Evolutionary conservation across 2,329 filamentous ascomycete species (phyloP), one percentile per base, ranked within the genome.

Genomic region (Monosporascus ibericus): DNA sequence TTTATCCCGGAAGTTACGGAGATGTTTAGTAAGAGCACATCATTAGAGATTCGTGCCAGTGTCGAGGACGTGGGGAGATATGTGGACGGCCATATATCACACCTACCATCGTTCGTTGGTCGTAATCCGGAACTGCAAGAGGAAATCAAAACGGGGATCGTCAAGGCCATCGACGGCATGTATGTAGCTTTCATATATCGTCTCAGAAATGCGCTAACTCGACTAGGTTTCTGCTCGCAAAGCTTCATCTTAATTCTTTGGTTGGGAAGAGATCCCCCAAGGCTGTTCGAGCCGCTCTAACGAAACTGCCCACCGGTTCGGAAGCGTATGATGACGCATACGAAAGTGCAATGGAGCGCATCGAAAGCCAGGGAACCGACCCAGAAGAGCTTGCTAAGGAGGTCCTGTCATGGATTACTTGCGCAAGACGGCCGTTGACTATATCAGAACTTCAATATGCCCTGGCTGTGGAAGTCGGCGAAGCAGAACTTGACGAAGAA

Each of bases 381-480:
- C 55, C 66, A 9, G 38, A 44, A n/a, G 51, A 66, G 0, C 61
- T 76, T 39, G 76, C 76, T 0, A 70, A 65, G 6, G 51, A 69
- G 18, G 61, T 66, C 2, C 51, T 78, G 0, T 62, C 63, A 0
- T 78, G 72, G 75, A 69, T 78, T 9, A 65, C 63, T 0, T 72
- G 53, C 38, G 65, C 72, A 1, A 67, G 60, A 44, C 63, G 68
- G 40, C 68, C 60, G 0, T 53, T 78, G 0, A 66, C 53, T 1
- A 61, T 51, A 1, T 0, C 18, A 1, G 73, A 78, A 52, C 63
- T 79, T 4, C 66, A 67, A 48, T 66, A 77, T 54, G 75, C 74
- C 0, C 64, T 80, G 15, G 74, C 70, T 0, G 59, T 74, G 0
- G 67, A 73, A 39, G 1, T 49, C 2, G 65, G 55, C 0, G 42